phyloP scores from a whole-genome alignment of 2,329 filamentous ascomycete species.

The Paramyrothecium sp. region DNA sequence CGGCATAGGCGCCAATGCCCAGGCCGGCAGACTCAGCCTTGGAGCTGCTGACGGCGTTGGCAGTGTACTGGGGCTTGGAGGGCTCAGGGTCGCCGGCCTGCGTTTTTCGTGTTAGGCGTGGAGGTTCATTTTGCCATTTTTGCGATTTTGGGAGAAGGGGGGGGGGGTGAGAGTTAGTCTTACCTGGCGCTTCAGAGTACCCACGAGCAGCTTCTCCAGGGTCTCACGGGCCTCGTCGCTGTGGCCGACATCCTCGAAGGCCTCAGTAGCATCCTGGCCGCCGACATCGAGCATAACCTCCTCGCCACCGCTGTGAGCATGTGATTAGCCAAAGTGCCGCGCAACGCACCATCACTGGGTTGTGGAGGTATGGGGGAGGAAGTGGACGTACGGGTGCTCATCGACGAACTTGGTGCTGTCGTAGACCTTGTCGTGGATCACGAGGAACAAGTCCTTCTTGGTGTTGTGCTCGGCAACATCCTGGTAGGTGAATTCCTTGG shows the following conservation, averaged over 20 bases:
- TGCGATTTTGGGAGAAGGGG: not conserved
- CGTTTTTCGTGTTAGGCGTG: constrained; percentile 8
- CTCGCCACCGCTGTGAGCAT: constrained; percentile 77
- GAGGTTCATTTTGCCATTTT: constrained; percentile 15
- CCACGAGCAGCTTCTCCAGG: constrained; percentile 73
- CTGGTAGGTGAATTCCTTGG: constrained; percentile 66
- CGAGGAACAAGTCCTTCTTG: constrained; percentile 91
- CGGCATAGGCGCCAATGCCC: constrained; percentile 77
- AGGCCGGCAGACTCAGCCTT: constrained; percentile 53
- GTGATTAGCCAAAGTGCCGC: constrained; percentile 14
- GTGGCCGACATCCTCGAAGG: constrained; percentile 99
- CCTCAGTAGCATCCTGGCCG: constrained; percentile 94
- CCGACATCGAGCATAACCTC: constrained; percentile 95
- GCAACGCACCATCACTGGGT: constrained; percentile 7
- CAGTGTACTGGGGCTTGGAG: constrained; percentile 52
- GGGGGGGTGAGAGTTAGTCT: too few relatives aligned
- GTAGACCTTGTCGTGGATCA: constrained; percentile 98
- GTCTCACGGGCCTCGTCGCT: constrained; percentile 97
- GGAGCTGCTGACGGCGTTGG: constrained; percentile 48
- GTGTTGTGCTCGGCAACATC: constrained; percentile 83
- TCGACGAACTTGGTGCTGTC: constrained; percentile 85
- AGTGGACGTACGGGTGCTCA: constrained; percentile 78
- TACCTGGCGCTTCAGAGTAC: constrained; percentile 78
- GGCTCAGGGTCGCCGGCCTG: constrained; percentile 78
- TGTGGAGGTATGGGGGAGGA: not conserved